phyloP scores from a whole-genome alignment of 108 stramenopile species.

The Aurantiochytrium sp. region DNA sequence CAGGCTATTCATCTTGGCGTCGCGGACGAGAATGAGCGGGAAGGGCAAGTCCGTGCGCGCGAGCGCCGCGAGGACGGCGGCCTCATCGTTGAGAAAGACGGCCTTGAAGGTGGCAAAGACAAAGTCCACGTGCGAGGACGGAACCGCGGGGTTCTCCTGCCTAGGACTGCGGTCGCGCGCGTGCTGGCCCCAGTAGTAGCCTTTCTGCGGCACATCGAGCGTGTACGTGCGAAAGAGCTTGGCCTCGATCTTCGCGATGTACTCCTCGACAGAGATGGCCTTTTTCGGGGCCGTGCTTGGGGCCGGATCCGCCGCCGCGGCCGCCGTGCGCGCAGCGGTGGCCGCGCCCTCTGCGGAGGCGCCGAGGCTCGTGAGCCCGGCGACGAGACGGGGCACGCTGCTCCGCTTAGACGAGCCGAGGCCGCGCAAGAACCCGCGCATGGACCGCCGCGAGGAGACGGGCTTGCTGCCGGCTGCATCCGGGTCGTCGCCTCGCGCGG shows the following conservation, averaged over 20 bases:
- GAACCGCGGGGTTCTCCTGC: neutral
- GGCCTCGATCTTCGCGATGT: neutral
- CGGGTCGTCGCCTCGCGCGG: neutral
- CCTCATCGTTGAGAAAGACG: neutral
- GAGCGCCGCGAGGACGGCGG: neutral
- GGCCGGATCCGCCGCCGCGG: neutral
- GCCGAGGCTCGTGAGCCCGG: neutral
- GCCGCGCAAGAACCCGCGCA: neutral
- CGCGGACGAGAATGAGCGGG: neutral
- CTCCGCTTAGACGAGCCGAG: neutral
- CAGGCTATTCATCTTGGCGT: neutral
- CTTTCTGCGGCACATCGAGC: neutral
- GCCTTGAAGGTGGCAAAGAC: neutral
- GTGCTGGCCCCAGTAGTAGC: neutral
- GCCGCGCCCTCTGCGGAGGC: neutral
- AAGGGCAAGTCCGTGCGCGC: neutral
- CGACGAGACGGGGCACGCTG: neutral
- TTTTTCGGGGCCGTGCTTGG: neutral
- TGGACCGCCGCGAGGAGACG: neutral
- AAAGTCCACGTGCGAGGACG: neutral
- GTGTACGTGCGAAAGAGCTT: neutral
- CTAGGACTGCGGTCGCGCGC: too few relatives aligned
- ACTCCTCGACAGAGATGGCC: neutral
- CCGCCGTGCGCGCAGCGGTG: neutral
- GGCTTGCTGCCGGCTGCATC: neutral